These are phyloP conservation scores for Astrocystis sublimbata DNA, from an alignment of 495 filamentous ascomycete genomes.

Conservation along the genomic window DNA sequence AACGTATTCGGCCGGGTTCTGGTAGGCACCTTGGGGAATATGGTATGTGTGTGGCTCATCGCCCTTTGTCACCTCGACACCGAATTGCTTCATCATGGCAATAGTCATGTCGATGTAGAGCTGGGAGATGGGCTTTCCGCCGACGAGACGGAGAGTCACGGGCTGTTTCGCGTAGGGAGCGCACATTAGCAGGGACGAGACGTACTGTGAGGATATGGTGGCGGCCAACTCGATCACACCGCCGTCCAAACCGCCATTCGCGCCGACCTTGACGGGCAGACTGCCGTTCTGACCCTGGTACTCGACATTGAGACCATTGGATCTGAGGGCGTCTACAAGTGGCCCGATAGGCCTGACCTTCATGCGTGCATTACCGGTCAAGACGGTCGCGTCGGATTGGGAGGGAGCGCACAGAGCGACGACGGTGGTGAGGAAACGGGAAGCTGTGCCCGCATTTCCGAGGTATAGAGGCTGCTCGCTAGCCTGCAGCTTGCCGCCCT, in stretches of 20 bases:
- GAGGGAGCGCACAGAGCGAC: slow-evolving; percentile 76
- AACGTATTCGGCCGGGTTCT: slow-evolving; percentile 82
- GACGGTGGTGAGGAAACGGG: slow-evolving; percentile 91
- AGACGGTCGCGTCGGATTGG: slow-evolving; percentile 63
- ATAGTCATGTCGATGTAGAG: slow-evolving; percentile 99
- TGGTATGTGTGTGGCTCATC: slow-evolving; percentile 87
- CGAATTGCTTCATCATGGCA: slow-evolving; percentile 95
- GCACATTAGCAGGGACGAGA: slow-evolving; percentile 94
- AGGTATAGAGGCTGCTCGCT: slow-evolving; percentile 79
- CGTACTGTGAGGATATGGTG: slow-evolving; percentile 95
- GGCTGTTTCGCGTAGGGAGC: slow-evolving; percentile 94
- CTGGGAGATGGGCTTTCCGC: slow-evolving; percentile 94
- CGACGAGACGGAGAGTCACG: slow-evolving; percentile 84
- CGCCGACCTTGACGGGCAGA: slow-evolving; percentile 79
- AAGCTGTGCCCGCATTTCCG: slow-evolving; percentile 95
- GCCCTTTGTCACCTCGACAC: slow-evolving; percentile 67
- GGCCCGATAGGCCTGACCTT: slow-evolving; percentile 91
- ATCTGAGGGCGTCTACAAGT: slow-evolving; percentile 85
- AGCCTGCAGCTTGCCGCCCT: slow-evolving; percentile 80
- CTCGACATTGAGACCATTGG: slow-evolving; percentile 79
- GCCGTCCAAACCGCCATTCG: slow-evolving; percentile 83
- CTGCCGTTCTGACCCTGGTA: slow-evolving; percentile 80
- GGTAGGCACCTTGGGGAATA: slow-evolving; percentile 83
- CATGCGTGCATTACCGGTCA: slow-evolving; percentile 96
- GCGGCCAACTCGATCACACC: slow-evolving; percentile 90